Evolutionary conservation across 1,139 yeast genomes (phyloP), one percentile per base, ranked within the genome.

Genomic region (Hansenula lynferdii): DNA sequence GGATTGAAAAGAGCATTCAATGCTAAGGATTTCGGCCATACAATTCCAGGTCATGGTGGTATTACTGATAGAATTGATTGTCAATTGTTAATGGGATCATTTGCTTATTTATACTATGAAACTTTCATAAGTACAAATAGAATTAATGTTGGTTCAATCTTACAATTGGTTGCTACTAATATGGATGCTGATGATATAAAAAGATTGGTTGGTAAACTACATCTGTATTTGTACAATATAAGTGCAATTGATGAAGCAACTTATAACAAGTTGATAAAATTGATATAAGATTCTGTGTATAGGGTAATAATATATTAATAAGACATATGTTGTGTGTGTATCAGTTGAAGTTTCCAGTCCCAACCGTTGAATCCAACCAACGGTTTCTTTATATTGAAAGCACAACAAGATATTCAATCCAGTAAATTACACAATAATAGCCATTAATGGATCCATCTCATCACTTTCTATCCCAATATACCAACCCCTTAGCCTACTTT

Each of bases 1-100:
- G 99, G 98, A 12, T 72, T 94, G 53, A 92, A 92, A 68, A 80
- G 99, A 62, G 89, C 97, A n/a, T 90, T 92, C 67, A 85, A 94
- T 54, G 90, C 90, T 42, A 86, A 86, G 63, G 96, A 86, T 61
- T 86, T 86, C 56, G 96, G 96, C 44, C 90, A 85, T 57, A 85
- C 95, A 16, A 86, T 86, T 47, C 96, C 96, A 10, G 99, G 99
- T 28, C 99, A 92, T 58, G 99, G 99, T 45, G 99, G 99, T 49
- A 80, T 92, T 49, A 90, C 97, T 24, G 99, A 92, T 62, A 77
- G 99, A 65, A 83, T 92, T 70, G 99, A 92, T 65, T 92, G 99
- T 64, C 98, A 92, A 64, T 92, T 92, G 59, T 70, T 92, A 51
- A 92, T 92, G 97, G 99, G 98, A 10, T 87, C 96, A 31, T 92